Percentiles rank a stretch among this genome's conserved stretches.
These are phyloP conservation scores for Acacia melanoxylon DNA, from an alignment of 306 rosid genomes.

Conservation along the genomic window DNA sequence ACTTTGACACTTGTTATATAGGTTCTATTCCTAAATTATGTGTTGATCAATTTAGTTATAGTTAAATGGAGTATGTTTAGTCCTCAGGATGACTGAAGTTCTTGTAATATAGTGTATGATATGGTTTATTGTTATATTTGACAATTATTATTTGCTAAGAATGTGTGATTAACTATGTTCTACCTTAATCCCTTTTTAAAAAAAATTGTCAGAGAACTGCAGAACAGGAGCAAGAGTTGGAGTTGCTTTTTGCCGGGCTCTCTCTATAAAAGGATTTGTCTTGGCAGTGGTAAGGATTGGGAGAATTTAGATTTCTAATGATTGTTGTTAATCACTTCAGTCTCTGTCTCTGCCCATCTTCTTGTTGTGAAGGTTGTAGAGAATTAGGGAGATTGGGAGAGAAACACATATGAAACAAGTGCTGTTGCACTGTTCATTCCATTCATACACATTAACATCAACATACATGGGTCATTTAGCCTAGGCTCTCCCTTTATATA, in stretches of 20 bases:
- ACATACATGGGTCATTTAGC: too few species aligned
- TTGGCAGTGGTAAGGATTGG: conserved; percentile 40
- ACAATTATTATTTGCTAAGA: neutral
- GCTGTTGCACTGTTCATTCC: too few species aligned
- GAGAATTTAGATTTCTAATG: conserved; percentile 6
- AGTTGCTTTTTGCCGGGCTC: conserved; percentile 79
- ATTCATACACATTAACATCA: too few species aligned
- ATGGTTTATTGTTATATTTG: neutral
- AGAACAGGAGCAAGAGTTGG: conserved; percentile 77
- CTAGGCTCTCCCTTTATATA: too few species aligned
- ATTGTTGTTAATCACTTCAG: neutral
- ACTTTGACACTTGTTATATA: neutral
- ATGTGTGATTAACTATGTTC: conserved; percentile 13
- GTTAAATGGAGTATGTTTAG: neutral
- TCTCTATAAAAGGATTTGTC: conserved; percentile 53
- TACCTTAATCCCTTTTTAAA: neutral
- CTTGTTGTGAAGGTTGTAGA: too few species aligned
- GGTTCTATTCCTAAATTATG: neutral
- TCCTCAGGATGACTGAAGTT: neutral
- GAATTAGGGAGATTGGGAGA: too few species aligned
- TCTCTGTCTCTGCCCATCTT: conserved; percentile 2
- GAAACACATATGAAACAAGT: too few species aligned
- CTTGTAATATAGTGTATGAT: neutral
- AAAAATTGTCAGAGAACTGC: conserved; percentile 58
- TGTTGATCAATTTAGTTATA: neutral